Evolutionary conservation across 495 filamentous ascomycete species (phyloP), one percentile per base, ranked within the genome.

Genomic region (Hypoxylon rickii): DNA sequence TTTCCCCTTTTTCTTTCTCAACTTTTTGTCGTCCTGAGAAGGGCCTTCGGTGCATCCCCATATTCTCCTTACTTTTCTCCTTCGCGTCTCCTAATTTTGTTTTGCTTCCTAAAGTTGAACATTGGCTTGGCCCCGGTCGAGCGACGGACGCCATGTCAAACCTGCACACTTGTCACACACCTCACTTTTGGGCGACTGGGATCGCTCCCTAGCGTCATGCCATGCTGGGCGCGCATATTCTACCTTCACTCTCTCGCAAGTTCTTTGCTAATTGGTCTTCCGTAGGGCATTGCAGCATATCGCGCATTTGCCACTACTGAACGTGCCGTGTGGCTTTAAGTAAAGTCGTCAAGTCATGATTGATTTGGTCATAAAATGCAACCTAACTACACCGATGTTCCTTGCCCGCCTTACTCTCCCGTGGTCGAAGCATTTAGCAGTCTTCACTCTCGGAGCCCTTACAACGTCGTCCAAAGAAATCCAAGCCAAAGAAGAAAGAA

Each of bases 291-390:
- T 17, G 34, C 39, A 54, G 4, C 4, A 24, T 21, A 19, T n/a
- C 13, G 22, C 34, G 39, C 53, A 46, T 54, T 45, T 58, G 17
- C 16, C 24, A 54, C 19, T 33, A n/a, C 20, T 31, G 17, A 40
- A 52, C 29, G 24, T 32, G 12, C 6, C 49, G 5, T 12, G n/a
- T 44, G 53, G 44, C 47, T 54, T 58, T 49, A 11, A 45, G 44
- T 57, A 19, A 58, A 63, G 48, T 63, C 59, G 59, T 63, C 56
- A 63, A 66, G 64, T 69, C 63, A 63, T 69, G 43, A 69, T 69
- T 63, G 51, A 64, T 69, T 51, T 59, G 50, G 44, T 69, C 63
- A 68, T 55, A 69, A 66, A 63, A 63, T 64, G 53, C 63, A 60
- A n/a, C 63, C 60, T 66, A 64, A 57, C 61, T 66, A 66, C 66